Percentiles rank a stretch among this genome's conserved stretches.
Conservation (phyloP, 108 stramenopile genomes). For the Cyclotella kingstonii region DNA sequence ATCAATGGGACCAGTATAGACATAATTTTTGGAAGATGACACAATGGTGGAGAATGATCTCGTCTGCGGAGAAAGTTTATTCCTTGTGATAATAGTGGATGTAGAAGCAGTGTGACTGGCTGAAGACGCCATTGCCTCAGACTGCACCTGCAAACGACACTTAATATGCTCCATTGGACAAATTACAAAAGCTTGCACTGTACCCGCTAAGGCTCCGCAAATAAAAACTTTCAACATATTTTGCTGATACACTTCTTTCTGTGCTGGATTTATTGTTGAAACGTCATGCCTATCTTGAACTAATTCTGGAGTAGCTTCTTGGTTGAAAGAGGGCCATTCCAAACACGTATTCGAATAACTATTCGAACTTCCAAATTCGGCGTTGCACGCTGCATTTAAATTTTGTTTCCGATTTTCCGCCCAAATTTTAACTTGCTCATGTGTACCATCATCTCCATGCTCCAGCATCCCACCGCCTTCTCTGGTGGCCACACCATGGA, state of each 20-base stretch:
- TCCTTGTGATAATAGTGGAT: background rate
- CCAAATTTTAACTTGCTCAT: constrained; percentile 25
- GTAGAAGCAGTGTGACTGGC: constrained; percentile 1
- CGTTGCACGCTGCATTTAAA: background rate
- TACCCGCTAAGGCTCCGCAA: constrained; percentile 86
- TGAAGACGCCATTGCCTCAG: constrained; percentile 12
- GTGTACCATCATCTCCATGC: constrained; percentile 32
- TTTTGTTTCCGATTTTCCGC: background rate
- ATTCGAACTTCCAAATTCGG: background rate
- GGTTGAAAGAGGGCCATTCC: too few relatives aligned
- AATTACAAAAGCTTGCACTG: constrained; percentile 79
- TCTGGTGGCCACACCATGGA: constrained; percentile 20
- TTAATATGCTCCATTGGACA: constrained; percentile 92
- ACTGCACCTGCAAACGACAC: constrained; percentile 83
- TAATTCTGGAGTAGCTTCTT: background rate
- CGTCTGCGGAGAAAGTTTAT: background rate
- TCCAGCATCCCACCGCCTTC: constrained; percentile 30
- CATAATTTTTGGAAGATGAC: background rate
- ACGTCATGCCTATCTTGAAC: background rate
- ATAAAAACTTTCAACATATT: constrained; percentile 57
- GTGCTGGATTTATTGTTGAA: background rate
- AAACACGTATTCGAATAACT: background rate
- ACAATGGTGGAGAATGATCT: constrained; percentile 4
- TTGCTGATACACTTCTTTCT: constrained; percentile 4
- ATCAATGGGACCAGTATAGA: constrained; percentile 60